A percentile compares a stretch with the other conserved stretches of the same genome.
phyloP scores from a whole-genome alignment of 768 basidiomycete species.

The Naganishia friedmannii region DNA sequence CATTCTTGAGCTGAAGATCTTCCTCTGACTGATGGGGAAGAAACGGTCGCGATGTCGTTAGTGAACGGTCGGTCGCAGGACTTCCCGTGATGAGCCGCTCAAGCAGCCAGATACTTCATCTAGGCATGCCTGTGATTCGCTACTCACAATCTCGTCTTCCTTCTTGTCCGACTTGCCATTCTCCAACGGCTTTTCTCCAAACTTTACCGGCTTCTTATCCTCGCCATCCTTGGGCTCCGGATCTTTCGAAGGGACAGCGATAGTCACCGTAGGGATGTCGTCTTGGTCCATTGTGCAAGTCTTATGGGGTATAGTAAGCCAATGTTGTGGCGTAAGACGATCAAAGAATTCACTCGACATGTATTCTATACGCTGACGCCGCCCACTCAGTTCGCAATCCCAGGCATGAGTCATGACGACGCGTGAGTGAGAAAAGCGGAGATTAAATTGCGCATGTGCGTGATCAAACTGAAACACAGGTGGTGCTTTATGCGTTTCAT shows the following conservation, averaged over 20 bases:
- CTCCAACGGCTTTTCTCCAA: constrained; percentile 38
- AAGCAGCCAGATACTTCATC: background rate
- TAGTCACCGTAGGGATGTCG: constrained; percentile 36
- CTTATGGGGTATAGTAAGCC: background rate
- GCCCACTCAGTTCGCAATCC: background rate
- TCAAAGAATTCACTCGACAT: background rate
- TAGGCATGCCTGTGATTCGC: background rate
- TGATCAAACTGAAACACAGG: background rate
- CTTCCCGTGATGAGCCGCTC: background rate
- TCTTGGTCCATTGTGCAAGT: constrained; percentile 24
- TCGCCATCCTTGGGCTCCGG: constrained; percentile 62
- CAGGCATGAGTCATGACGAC: constrained; percentile 4
- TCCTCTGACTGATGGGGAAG: constrained; percentile 74
- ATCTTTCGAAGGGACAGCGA: constrained; percentile 52
- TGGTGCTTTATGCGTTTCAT: too few relatives aligned
- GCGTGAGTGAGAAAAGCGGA: too few relatives aligned
- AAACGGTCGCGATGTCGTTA: background rate
- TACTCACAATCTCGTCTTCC: constrained; percentile 66
- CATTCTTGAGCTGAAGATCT: constrained; percentile 84
- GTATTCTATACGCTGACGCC: constrained; percentile 5
- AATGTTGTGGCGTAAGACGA: background rate
- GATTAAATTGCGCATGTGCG: too few relatives aligned
- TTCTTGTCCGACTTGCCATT: constrained; percentile 31
- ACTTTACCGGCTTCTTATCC: constrained; percentile 48
- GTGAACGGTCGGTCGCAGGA: background rate